Base-by-base conservation (phyloP, 2,329 filamentous ascomycete genomes). In the Fusarium buharicum region DNA sequence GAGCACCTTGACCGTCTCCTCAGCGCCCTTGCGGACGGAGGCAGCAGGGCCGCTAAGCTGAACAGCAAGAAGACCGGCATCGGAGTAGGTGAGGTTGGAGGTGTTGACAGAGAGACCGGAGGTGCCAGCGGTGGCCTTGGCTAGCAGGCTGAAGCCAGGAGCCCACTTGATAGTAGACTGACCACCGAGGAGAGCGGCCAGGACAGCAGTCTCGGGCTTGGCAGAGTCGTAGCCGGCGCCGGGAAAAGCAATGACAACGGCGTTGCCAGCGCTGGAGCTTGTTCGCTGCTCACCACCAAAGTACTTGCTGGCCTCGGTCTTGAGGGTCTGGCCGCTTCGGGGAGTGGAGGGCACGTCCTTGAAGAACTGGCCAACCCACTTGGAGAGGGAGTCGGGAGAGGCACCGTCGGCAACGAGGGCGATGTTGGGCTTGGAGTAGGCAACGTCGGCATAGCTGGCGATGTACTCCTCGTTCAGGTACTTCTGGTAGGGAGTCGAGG, bases 301-400 rank as follows among this genome's bases (percentile, higher is more conserved):
- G 87, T 98, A 99, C 80, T 93, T 95, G 75, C 87, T 86, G 64
- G 90, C 82, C 67, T 86, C 78, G 61, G 82, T 80, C 75, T 86
- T 84, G 64, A 90, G 79, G 43, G 72, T 67, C 67, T 84, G 77
- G 71, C 82, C 79, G 73, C 80, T 78, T 69, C 79, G 77, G 61
- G 84, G 75, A 64, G 82, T 77, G 69, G 82, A 76, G 55, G 89
- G 84, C 45, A 90, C 82, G 58, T 84, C 83, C 76, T 88, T 87
- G 84, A 99, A 98, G 86, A 97, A 97, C 75, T 96, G 88, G 74
- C 88, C 87, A 64, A 96, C 89, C 93, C 94, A 98, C 82, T 95
- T 96, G 73, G 86, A 85, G 67, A 98, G 82, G 63, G 91, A 87
- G 55, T 84, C 81, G 68, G 92, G 84, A 68, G 89, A 88, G 66